phyloP scores from a whole-genome alignment of 2,329 filamentous ascomycete genomes.

The Chaetomiaceae sp. region DNA sequence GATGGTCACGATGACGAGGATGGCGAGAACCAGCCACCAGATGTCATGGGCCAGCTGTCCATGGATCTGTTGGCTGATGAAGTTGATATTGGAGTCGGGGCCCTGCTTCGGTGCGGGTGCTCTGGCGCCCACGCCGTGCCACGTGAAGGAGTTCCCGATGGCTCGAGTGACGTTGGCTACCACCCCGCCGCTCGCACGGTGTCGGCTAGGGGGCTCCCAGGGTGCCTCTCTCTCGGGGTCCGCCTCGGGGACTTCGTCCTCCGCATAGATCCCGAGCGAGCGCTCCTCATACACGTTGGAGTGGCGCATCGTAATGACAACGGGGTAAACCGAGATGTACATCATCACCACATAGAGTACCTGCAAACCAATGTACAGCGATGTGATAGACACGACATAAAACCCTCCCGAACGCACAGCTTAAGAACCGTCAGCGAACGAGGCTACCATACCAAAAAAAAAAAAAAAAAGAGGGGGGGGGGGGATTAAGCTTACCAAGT shows the following conservation, averaged over 20 bases:
- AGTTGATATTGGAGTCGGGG: constrained; percentile 41
- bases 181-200: constrained; percentile 12
- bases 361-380: constrained; percentile 52
- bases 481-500: constrained; percentile 37
- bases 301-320: constrained; percentile 60
- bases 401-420: constrained; percentile 63
- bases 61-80: constrained; percentile 51
- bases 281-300: constrained; percentile 70
- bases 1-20: constrained; percentile 55
- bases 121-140: constrained; percentile 41
- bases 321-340: constrained; percentile 61
- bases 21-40: constrained; percentile 58
- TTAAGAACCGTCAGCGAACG: constrained; percentile 13
- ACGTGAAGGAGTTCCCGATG: constrained; percentile 37
- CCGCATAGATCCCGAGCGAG: constrained; percentile 55
- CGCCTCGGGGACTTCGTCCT: constrained; percentile 28
- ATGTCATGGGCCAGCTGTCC: constrained; percentile 60
- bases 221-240: constrained; percentile 21
- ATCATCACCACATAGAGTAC: constrained; percentile 60
- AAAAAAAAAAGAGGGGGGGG: neutral
- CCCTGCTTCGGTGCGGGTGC: constrained; percentile 19
- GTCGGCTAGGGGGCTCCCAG: neutral
- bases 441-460: no score
- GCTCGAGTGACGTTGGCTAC: constrained; percentile 15
- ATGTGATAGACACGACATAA: constrained; percentile 57